These are phyloP conservation scores for Zalaria obscura DNA, from an alignment of 2,329 filamentous ascomycete species.

Conservation along the genomic window DNA sequence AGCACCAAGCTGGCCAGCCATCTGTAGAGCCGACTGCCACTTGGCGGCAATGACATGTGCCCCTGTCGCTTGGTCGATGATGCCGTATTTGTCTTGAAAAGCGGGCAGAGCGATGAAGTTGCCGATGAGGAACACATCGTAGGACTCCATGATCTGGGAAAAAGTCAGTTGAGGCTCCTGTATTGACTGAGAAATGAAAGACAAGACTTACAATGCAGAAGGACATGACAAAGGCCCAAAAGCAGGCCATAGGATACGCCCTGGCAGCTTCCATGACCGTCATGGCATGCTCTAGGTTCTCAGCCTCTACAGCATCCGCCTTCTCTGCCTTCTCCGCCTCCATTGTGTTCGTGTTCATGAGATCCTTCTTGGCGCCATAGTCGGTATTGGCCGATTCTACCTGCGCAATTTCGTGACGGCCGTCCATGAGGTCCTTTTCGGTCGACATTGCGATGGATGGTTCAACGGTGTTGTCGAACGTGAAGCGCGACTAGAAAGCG, in stretches of 20 bases:
- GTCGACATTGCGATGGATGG: no score
- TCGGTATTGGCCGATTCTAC: no score
- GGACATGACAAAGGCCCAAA: conserved; percentile 42
- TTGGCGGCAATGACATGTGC: conserved; percentile 31
- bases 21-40: conserved; percentile 47
- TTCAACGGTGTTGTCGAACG: no score
- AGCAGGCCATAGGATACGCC: conserved; percentile 37
- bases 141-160: conserved; percentile 48
- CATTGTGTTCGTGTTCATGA: not conserved
- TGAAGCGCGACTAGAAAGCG: no score
- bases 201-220: conserved; percentile 37
- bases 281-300: conserved; percentile 39
- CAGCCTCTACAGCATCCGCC: conserved; percentile 41
- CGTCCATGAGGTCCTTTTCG: no score
- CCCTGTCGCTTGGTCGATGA: conserved; percentile 12
- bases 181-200: not conserved
- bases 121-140: conserved; percentile 46
- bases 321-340: conserved; percentile 24
- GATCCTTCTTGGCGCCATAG: not conserved
- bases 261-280: conserved; percentile 33
- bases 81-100: conserved; percentile 36
- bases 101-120: conserved; percentile 39
- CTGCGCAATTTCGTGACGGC: no score
- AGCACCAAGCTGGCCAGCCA: conserved; percentile 42
- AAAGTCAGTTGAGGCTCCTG: conserved; percentile 7